Percentiles rank a stretch among this genome's conserved stretches.
phyloP scores from a whole-genome alignment of 768 basidiomycete genomes.

The Exidia glandulosa region DNA sequence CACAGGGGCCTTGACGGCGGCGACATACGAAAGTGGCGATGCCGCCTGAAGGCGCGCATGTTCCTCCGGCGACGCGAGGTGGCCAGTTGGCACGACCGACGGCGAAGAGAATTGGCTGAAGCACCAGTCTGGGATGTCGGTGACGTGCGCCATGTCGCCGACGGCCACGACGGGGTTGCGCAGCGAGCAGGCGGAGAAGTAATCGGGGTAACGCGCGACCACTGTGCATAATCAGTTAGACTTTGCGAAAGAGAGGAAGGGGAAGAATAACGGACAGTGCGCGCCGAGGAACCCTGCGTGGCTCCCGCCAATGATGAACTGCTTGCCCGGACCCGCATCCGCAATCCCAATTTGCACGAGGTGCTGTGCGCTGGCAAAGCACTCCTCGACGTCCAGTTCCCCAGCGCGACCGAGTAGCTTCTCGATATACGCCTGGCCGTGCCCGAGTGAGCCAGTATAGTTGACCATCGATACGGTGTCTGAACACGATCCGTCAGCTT shows the following conservation, averaged over 20 bases:
- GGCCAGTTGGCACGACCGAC: constrained; percentile 18
- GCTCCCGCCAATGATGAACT: constrained; percentile 52
- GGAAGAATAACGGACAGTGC: constrained; percentile 35
- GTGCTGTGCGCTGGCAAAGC: constrained; percentile 40
- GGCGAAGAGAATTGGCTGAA: constrained; percentile 28
- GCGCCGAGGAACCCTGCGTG: constrained; percentile 59
- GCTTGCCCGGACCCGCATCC: constrained; percentile 35
- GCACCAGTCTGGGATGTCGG: constrained; percentile 64
- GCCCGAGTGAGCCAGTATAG: constrained; percentile 60
- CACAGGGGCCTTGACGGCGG: constrained; percentile 40
- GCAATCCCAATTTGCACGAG: constrained; percentile 42
- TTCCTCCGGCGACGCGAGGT: constrained; percentile 23
- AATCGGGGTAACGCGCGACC: constrained; percentile 47
- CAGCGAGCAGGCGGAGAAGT: constrained; percentile 51
- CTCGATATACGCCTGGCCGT: constrained; percentile 41
- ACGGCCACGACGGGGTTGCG: constrained; percentile 62
- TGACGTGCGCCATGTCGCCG: constrained; percentile 36
- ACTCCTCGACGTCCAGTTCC: constrained; percentile 53
- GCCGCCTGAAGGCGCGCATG: constrained; percentile 34
- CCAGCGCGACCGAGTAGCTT: constrained; percentile 50
- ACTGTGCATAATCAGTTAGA: constrained; percentile 27
- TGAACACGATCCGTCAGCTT: constrained; percentile 13
- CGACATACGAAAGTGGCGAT: constrained; percentile 48
- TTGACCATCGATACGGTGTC: constrained; percentile 53
- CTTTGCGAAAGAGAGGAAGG: background rate